Percentiles rank a stretch among this genome's conserved stretches.
These are phyloP conservation scores for Annulohypoxylon moriforme DNA, from an alignment of 495 filamentous ascomycete genomes.

Conservation along the genomic window DNA sequence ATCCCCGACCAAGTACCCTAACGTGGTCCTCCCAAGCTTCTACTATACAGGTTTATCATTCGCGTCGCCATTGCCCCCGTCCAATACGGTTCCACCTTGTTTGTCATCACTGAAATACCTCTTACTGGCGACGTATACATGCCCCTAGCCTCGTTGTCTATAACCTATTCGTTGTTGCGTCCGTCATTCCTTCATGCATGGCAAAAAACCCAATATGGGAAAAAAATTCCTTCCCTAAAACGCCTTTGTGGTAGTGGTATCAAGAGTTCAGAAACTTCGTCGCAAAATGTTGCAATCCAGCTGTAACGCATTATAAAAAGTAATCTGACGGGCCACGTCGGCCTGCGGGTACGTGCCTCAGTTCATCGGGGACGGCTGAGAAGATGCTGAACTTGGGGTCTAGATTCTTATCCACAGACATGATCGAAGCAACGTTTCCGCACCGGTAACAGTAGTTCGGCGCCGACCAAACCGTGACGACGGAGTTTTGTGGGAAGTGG, in stretches of 20 bases:
- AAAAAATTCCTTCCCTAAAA: slow-evolving; percentile 38
- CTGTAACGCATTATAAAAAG: slow-evolving; percentile 75
- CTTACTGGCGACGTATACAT: slow-evolving; percentile 11
- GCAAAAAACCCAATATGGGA: slow-evolving; percentile 18
- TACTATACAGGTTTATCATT: slow-evolving; percentile 37
- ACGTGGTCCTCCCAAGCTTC: slow-evolving; percentile 10
- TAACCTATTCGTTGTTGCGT: slow-evolving; percentile 19
- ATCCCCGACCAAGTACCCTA: slow-evolving; percentile 1
- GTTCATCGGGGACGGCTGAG: slow-evolving; percentile 90
- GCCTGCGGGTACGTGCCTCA: slow-evolving; percentile 84
- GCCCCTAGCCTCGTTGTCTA: slow-evolving; percentile 28
- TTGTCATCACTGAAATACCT: slow-evolving; percentile 4
- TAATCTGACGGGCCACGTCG: slow-evolving; percentile 89
- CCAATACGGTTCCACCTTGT: slow-evolving; percentile 16
- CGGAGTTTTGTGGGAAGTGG: slow-evolving; percentile 93
- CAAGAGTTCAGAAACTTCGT: slow-evolving; percentile 41
- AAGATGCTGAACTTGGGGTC: slow-evolving; percentile 94
- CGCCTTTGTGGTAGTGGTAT: slow-evolving; percentile 51
- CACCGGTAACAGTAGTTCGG: slow-evolving; percentile 99
- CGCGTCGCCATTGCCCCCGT: slow-evolving; percentile 7
- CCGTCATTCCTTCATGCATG: slow-evolving; percentile 37
- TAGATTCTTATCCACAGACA: slow-evolving; percentile 87
- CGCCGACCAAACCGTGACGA: slow-evolving; percentile 99
- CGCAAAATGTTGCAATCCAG: slow-evolving; percentile 21
- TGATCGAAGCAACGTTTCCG: slow-evolving; percentile 96